Percentiles rank a stretch among this genome's conserved stretches.
phyloP scores from a whole-genome alignment of 768 basidiomycete species.

The Mycena kentingensis region DNA sequence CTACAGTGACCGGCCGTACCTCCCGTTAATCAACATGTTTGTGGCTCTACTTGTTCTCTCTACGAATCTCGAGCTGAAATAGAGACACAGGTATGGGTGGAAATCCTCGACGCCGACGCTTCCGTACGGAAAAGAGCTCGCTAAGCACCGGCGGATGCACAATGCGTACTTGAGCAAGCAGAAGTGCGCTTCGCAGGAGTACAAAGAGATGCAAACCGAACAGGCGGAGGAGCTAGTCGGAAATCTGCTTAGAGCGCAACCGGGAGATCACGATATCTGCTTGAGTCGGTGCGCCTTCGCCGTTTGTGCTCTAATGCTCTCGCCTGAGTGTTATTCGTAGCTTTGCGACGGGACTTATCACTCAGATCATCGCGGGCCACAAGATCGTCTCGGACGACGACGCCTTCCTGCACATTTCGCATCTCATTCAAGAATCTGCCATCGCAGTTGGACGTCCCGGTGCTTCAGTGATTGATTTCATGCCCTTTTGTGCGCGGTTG shows the following conservation, averaged over 20 bases:
- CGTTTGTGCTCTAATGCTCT: no score
- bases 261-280: background rate
- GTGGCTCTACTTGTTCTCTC: background rate
- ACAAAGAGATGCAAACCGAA: slow-evolving; percentile 22
- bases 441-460: slow-evolving; percentile 12
- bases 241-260: background rate
- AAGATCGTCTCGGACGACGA: slow-evolving; percentile 36
- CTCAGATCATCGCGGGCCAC: slow-evolving; percentile 36
- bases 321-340: no score
- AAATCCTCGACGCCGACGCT: slow-evolving; percentile 16
- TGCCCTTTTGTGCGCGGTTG: slow-evolving; percentile 32
- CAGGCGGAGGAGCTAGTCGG: slow-evolving; percentile 1
- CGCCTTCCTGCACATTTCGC: slow-evolving; percentile 34
- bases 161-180: slow-evolving; percentile 29
- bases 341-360: slow-evolving; percentile 23
- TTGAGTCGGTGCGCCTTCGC: slow-evolving; percentile 10
- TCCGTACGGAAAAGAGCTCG: slow-evolving; percentile 29
- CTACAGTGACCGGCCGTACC: slow-evolving; percentile 35
- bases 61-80: background rate
- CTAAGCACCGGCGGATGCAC: slow-evolving; percentile 27
- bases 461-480: slow-evolving; percentile 26
- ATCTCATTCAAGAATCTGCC: slow-evolving; percentile 28
- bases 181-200: slow-evolving; percentile 5
- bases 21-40: slow-evolving; percentile 26
- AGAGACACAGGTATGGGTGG: slow-evolving; percentile 21